Conservation (phyloP, 768 basidiomycete genomes). For the Hericium erinaceus region DNA sequence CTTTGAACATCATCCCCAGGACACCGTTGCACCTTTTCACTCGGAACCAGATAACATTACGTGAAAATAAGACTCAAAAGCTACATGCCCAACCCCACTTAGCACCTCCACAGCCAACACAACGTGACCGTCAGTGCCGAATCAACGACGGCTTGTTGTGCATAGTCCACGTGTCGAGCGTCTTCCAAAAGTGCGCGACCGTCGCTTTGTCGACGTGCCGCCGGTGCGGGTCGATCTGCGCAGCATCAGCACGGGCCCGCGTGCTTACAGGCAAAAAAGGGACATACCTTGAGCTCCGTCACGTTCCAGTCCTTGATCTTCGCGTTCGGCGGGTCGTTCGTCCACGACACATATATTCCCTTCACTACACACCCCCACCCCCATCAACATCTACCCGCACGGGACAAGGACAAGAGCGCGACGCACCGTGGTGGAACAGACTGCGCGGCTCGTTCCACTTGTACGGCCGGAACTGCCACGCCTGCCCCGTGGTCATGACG, state of each 20-base stretch:
- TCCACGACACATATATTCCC: slow-evolving; percentile 92
- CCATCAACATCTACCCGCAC: not conserved
- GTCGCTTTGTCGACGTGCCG: slow-evolving; percentile 92
- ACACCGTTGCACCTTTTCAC: not conserved
- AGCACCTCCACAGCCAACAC: not conserved
- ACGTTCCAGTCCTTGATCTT: slow-evolving; percentile 98
- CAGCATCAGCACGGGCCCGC: not conserved
- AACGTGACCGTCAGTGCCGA: slow-evolving; percentile 22
- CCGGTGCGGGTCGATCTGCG: slow-evolving; percentile 79
- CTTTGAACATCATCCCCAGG: too few relatives aligned
- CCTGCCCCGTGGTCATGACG: slow-evolving; percentile 96
- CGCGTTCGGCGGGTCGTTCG: slow-evolving; percentile 80
- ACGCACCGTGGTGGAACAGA: slow-evolving; percentile 86
- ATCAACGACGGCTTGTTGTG: slow-evolving; percentile 74
- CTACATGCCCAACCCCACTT: not conserved
- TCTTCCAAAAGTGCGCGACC: slow-evolving; percentile 94
- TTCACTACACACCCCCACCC: slow-evolving; percentile 50
- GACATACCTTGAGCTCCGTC: slow-evolving; percentile 73
- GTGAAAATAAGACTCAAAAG: not conserved
- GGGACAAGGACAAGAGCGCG: not conserved
- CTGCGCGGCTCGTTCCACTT: slow-evolving; percentile 93
- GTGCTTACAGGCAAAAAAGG: not conserved
- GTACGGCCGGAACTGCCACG: slow-evolving; percentile 96
- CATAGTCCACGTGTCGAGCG: slow-evolving; percentile 77
- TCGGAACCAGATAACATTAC: not conserved